A percentile compares a stretch with the other conserved stretches of the same genome.
phyloP scores from a whole-genome alignment of 306 rosid species.

The Gastrolobium villosum region DNA sequence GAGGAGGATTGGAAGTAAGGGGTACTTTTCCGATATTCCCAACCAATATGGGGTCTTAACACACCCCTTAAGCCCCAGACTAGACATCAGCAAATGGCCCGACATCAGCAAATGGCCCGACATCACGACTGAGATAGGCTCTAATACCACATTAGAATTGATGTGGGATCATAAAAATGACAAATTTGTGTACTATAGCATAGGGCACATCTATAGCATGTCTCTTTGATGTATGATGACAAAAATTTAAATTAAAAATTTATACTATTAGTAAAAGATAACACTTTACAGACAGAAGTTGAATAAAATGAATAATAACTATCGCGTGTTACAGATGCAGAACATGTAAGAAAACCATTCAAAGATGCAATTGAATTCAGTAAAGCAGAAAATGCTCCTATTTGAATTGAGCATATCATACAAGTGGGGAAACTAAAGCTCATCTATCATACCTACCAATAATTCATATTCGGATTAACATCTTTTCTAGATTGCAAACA shows the following conservation, averaged over 20 bases:
- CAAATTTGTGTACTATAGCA: not conserved
- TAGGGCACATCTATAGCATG: slow-evolving; percentile 19
- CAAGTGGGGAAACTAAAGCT: no score
- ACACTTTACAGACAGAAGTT: not conserved
- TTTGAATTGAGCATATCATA: no score
- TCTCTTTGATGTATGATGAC: slow-evolving; percentile 9
- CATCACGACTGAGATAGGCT: not conserved
- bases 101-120: not conserved
- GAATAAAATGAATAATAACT: not conserved
- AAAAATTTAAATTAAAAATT: slow-evolving; percentile 1
- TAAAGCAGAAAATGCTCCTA: no score
- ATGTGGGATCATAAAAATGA: not conserved
- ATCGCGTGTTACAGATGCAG: not conserved
- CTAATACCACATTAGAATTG: not conserved
- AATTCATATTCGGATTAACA: no score
- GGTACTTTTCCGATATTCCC: not conserved
- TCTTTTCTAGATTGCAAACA: not conserved
- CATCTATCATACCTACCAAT: no score
- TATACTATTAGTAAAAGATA: not conserved
- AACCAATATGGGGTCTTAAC: not conserved
- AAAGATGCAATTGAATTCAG: not conserved
- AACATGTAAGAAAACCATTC: no score
- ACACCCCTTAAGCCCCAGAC: not conserved
- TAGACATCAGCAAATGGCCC: not conserved
- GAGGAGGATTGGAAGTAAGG: slow-evolving; percentile 7